These are phyloP conservation scores for Camellia oleifera DNA, from an alignment of 179 eudicot species.

Conservation along the genomic window DNA sequence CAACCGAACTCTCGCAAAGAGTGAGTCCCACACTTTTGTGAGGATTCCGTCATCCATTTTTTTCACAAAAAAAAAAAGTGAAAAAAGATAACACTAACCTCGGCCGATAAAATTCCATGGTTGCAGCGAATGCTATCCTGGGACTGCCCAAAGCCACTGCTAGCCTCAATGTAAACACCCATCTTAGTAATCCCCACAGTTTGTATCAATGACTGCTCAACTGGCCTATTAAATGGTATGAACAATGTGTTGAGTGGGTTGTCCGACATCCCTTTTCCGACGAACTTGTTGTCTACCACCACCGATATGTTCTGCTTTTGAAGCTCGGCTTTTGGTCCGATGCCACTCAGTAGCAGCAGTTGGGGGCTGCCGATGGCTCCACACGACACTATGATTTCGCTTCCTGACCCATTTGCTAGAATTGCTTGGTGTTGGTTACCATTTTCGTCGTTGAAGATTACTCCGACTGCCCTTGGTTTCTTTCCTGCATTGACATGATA, in stretches of 20 bases:
- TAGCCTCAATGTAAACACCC: slow-evolving; percentile 93
- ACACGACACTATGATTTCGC: slow-evolving; percentile 74
- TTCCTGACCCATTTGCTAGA: slow-evolving; percentile 43
- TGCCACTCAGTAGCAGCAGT: slow-evolving; percentile 78
- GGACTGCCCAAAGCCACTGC: slow-evolving; percentile 50
- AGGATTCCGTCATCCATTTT: no score
- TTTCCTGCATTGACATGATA: slow-evolving; percentile 32
- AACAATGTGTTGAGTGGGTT: slow-evolving; percentile 82
- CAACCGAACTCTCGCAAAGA: no score
- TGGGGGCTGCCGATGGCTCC: slow-evolving; percentile 98
- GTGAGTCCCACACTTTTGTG: no score
- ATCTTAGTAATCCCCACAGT: slow-evolving; percentile 86
- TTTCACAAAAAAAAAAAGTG: no score
- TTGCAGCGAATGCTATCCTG: slow-evolving; percentile 48
- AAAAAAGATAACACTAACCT: slow-evolving; percentile 12
- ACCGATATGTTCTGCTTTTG: slow-evolving; percentile 59
- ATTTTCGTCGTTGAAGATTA: slow-evolving; percentile 79
- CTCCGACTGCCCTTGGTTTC: slow-evolving; percentile 80
- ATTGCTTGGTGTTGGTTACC: slow-evolving; percentile 58
- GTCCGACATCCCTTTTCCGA: slow-evolving; percentile 85
- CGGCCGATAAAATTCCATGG: slow-evolving; percentile 50
- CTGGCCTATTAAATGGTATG: slow-evolving; percentile 56
- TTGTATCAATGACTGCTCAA: slow-evolving; percentile 73
- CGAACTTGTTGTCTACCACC: slow-evolving; percentile 63
- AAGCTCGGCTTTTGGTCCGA: slow-evolving; percentile 79